A percentile compares a stretch with the other conserved stretches of the same genome.
phyloP scores from a whole-genome alignment of 2,329 filamentous ascomycete species.

The Phialophora verrucosa region DNA sequence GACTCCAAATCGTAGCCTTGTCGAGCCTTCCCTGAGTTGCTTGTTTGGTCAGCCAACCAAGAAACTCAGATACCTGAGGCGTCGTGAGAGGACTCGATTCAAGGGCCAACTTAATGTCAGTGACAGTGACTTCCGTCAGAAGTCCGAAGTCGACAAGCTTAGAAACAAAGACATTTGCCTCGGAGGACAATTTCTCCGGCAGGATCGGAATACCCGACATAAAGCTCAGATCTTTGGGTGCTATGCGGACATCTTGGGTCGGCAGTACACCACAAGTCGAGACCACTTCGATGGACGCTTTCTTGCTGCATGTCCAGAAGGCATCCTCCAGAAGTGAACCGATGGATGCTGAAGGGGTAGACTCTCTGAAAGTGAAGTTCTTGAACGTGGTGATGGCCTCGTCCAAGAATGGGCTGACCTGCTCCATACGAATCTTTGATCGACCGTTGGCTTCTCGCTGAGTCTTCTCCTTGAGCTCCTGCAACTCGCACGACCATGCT shows the following conservation, averaged over 20 bases:
- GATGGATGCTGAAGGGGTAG: slow-evolving; percentile 83
- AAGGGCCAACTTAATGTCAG: slow-evolving; percentile 83
- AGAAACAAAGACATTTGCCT: slow-evolving; percentile 72
- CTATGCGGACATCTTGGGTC: slow-evolving; percentile 82
- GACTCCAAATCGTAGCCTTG: slow-evolving; percentile 65
- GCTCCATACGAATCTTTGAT: slow-evolving; percentile 64
- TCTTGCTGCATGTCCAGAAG: slow-evolving; percentile 90
- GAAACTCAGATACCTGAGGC: slow-evolving; percentile 78
- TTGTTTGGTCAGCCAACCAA: slow-evolving; percentile 81
- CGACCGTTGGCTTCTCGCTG: slow-evolving; percentile 50
- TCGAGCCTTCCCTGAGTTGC: slow-evolving; percentile 76
- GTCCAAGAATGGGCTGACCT: slow-evolving; percentile 71
- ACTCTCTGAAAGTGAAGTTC: slow-evolving; percentile 87
- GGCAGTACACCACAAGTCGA: slow-evolving; percentile 85
- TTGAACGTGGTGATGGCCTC: slow-evolving; percentile 82
- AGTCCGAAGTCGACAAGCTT: slow-evolving; percentile 84
- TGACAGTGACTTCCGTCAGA: slow-evolving; percentile 83
- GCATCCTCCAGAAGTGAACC: slow-evolving; percentile 89
- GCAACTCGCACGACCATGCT: slow-evolving; percentile 87
- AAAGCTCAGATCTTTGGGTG: slow-evolving; percentile 73
- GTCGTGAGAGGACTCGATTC: slow-evolving; percentile 80
- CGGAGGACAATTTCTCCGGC: slow-evolving; percentile 73
- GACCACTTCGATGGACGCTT: slow-evolving; percentile 82
- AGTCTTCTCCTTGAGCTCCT: slow-evolving; percentile 69
- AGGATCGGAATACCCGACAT: slow-evolving; percentile 87